phyloP scores from a whole-genome alignment of 345 rosid species.

The Eutrema japonicum region DNA sequence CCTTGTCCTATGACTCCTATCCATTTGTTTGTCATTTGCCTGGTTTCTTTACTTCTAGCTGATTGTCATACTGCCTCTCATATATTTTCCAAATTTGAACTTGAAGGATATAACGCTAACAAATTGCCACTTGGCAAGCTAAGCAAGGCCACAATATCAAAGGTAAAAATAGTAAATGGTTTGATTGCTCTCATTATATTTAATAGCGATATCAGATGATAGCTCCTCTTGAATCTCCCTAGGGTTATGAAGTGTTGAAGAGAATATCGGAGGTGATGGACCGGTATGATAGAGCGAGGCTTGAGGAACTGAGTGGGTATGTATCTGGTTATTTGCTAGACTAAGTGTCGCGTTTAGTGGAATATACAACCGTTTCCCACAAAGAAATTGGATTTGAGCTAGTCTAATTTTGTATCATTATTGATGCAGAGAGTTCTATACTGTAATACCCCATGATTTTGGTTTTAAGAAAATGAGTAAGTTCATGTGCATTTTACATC shows the following conservation, averaged over 20 bases:
- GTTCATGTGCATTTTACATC: slow-evolving; percentile 39
- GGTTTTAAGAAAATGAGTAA: slow-evolving; percentile 88
- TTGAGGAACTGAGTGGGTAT: slow-evolving; percentile 85
- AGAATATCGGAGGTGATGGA: slow-evolving; percentile 65
- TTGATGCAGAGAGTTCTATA: slow-evolving; percentile 81
- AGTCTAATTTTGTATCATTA: slow-evolving; percentile 26
- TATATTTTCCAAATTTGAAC: slow-evolving; percentile 13
- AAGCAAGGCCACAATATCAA: slow-evolving; percentile 70
- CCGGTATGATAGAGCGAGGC: slow-evolving; percentile 52
- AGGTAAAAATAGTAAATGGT: slow-evolving; percentile 30
- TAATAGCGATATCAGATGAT: slow-evolving; percentile 25
- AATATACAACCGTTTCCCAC: neutral
- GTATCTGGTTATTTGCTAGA: slow-evolving; percentile 36
- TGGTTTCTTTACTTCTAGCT: slow-evolving; percentile 25
- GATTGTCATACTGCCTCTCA: slow-evolving; percentile 13
- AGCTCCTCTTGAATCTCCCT: slow-evolving; percentile 35
- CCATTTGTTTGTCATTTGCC: slow-evolving; percentile 10
- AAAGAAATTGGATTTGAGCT: neutral
- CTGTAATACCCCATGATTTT: slow-evolving; percentile 87
- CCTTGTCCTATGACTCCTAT: neutral
- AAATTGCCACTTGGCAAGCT: slow-evolving; percentile 94
- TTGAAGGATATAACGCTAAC: slow-evolving; percentile 74
- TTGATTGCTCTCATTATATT: slow-evolving; percentile 4
- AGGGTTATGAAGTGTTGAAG: slow-evolving; percentile 89
- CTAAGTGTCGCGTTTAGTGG: slow-evolving; percentile 10